phyloP scores from a whole-genome alignment of 768 basidiomycete genomes.

The Panaeolus papilionaceus region DNA sequence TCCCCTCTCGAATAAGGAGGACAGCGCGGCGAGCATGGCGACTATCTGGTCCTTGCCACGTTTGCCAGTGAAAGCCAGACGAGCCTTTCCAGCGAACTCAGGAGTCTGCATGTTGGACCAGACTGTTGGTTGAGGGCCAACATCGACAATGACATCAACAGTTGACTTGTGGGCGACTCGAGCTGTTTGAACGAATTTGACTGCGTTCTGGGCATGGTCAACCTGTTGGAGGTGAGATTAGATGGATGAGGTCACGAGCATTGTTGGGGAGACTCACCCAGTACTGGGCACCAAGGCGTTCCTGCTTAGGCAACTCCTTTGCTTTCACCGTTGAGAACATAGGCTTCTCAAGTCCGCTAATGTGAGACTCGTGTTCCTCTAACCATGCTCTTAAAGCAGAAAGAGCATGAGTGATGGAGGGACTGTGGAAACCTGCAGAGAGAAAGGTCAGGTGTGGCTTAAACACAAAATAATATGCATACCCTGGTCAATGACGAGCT shows the following conservation, averaged over 20 bases:
- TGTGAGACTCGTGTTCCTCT: constrained; percentile 25
- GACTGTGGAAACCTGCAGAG: constrained; percentile 41
- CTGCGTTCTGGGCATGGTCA: constrained; percentile 39
- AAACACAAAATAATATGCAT: background rate
- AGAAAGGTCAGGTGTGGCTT: background rate
- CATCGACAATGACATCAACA: constrained; percentile 37
- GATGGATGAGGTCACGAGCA: background rate
- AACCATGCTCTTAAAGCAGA: constrained; percentile 36
- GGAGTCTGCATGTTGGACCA: constrained; percentile 39
- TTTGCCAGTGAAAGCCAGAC: constrained; percentile 35
- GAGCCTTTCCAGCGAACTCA: constrained; percentile 28
- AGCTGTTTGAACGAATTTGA: constrained; percentile 36
- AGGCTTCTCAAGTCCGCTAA: constrained; percentile 31
- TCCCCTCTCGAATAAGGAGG: constrained; percentile 35
- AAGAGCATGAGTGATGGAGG: constrained; percentile 35
- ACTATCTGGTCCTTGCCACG: constrained; percentile 38
- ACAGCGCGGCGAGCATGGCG: constrained; percentile 36
- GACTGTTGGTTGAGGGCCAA: constrained; percentile 41
- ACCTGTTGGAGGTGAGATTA: constrained; percentile 29
- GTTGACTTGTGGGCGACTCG: constrained; percentile 28
- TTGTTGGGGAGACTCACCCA: constrained; percentile 32
- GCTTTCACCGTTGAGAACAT: constrained; percentile 39
- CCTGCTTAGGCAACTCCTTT: constrained; percentile 30
- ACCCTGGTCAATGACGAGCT: constrained; percentile 41
- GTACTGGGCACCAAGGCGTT: constrained; percentile 32